These are phyloP conservation scores for Ceratobasidium sp. DNA, from an alignment of 1,284 basidiomycete genomes.

Conservation along the genomic window DNA sequence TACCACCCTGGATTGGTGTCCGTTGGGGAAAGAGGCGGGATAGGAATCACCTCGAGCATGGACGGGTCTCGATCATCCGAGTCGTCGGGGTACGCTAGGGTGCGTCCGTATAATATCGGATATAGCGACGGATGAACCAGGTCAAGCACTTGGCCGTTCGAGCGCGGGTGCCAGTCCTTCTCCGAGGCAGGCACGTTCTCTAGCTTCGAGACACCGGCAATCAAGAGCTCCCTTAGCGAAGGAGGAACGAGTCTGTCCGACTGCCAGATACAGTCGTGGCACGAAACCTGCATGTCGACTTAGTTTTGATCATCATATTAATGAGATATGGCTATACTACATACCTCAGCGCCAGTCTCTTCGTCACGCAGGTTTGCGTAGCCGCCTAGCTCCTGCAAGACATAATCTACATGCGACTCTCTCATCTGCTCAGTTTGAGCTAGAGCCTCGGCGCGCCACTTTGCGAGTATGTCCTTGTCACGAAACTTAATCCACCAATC, in stretches of 20 bases:
- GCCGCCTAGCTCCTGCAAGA: slow-evolving; percentile 62
- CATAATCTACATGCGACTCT: slow-evolving; percentile 61
- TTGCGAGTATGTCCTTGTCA: slow-evolving; percentile 51
- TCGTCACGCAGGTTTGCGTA: slow-evolving; percentile 60
- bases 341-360: slow-evolving; percentile 54
- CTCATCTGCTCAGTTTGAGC: slow-evolving; percentile 55
- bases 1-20: neutral
- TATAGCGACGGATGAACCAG: slow-evolving; percentile 61
- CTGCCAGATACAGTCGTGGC: slow-evolving; percentile 67
- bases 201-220: slow-evolving; percentile 50
- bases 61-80: neutral
- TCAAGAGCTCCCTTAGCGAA: slow-evolving; percentile 42
- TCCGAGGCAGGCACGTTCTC: slow-evolving; percentile 56
- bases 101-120: slow-evolving; percentile 56
- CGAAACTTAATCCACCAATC: slow-evolving; percentile 59
- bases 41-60: neutral
- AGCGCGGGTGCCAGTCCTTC: slow-evolving; percentile 63
- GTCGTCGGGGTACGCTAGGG: slow-evolving; percentile 39
- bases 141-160: slow-evolving; percentile 59
- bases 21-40: neutral
- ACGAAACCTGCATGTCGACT: slow-evolving; percentile 56
- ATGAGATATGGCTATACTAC: neutral
- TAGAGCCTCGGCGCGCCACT: slow-evolving; percentile 55
- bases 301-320: neutral
- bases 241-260: slow-evolving; percentile 52